Percentiles rank a stretch among this genome's conserved stretches.
phyloP scores from a whole-genome alignment of 2,329 filamentous ascomycete genomes.

The Rosellinia necatrix region DNA sequence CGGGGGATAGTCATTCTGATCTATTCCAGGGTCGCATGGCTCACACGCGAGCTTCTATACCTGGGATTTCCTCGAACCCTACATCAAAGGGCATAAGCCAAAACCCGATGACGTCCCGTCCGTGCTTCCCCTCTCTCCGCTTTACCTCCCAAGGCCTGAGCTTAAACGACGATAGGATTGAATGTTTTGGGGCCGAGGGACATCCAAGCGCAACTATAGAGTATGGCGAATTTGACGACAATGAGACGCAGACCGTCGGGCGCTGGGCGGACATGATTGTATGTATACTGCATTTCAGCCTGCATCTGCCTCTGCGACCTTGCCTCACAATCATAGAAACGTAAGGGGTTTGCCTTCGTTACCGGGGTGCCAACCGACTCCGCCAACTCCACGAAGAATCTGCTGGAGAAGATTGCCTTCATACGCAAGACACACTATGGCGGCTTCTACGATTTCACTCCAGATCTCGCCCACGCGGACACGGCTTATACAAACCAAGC shows the following conservation, averaged over 20 bases:
- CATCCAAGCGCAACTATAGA: conserved; percentile 48
- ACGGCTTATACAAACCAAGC: conserved; percentile 89
- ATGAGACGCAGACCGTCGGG: conserved; percentile 59
- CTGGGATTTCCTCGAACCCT: conserved; percentile 63
- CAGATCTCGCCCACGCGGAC: conserved; percentile 84
- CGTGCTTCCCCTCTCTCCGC: conserved; percentile 21
- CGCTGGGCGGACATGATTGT: conserved; percentile 68
- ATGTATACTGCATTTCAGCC: conserved; percentile 10
- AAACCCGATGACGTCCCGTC: conserved; percentile 43
- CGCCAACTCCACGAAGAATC: conserved; percentile 71
- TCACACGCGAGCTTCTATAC: conserved; percentile 70
- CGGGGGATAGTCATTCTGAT: conserved; percentile 14
- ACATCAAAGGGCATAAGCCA: conserved; percentile 45
- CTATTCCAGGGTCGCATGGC: conserved; percentile 59
- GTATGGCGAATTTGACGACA: conserved; percentile 64
- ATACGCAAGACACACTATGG: conserved; percentile 93
- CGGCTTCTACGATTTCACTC: conserved; percentile 78
- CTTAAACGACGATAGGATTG: conserved; percentile 22
- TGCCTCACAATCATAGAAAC: conserved; percentile 52
- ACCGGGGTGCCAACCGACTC: conserved; percentile 66
- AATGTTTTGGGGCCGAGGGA: conserved; percentile 38
- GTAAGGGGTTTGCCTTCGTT: conserved; percentile 79
- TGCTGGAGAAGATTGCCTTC: conserved; percentile 82
- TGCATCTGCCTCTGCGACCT: neutral
- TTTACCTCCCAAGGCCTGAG: neutral